Conservation (phyloP, 164 flowering plant species). For the Dillenia suffruticosa region DNA sequence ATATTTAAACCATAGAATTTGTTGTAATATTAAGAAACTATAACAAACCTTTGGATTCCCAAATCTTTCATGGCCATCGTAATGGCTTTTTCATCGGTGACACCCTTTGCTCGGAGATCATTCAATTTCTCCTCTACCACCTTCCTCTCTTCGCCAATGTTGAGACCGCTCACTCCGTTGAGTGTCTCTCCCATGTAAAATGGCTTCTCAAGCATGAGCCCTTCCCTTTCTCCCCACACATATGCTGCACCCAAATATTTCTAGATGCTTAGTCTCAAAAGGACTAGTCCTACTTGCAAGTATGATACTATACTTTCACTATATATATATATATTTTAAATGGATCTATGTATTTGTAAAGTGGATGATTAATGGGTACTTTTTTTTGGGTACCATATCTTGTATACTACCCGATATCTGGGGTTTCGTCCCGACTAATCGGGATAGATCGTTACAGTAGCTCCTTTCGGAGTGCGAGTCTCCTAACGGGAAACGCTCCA, state of each 20-base stretch:
- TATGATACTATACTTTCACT: not conserved
- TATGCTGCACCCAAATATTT: constrained; percentile 31
- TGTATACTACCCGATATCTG: no score
- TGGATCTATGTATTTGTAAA: no score
- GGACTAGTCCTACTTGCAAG: constrained; percentile 3
- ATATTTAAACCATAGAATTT: not conserved
- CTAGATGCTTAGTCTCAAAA: not conserved
- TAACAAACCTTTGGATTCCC: constrained; percentile 49
- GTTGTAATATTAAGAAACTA: no score
- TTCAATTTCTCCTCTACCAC: constrained; percentile 30
- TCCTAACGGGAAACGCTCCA: no score
- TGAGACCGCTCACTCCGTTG: constrained; percentile 32
- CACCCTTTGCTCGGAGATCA: constrained; percentile 27
- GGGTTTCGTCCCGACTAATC: no score
- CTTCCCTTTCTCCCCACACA: constrained; percentile 52
- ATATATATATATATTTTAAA: no score
- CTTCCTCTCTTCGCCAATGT: constrained; percentile 38
- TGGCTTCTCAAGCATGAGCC: constrained; percentile 48
- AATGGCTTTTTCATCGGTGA: constrained; percentile 16
- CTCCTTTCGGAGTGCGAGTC: no score
- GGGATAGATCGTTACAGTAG: no score
- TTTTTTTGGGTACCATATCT: no score
- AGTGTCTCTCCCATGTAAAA: constrained; percentile 48
- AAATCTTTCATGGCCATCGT: constrained; percentile 46
- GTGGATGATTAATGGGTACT: no score